These are phyloP conservation scores for Chlamydomonas sp. DNA, from an alignment of 139 green algal genomes.

Conservation along the genomic window DNA sequence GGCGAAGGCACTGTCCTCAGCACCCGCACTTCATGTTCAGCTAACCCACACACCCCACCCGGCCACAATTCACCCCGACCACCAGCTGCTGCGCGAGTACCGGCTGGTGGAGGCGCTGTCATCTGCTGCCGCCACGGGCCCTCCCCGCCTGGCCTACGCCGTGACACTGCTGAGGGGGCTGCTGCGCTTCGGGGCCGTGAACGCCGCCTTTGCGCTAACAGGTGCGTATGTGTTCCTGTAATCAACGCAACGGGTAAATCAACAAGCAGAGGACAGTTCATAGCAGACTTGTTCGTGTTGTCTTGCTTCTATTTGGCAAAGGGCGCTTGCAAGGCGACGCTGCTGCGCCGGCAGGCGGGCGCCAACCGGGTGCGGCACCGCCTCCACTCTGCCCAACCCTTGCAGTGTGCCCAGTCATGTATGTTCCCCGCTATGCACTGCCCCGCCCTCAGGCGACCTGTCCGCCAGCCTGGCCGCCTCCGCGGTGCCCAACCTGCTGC, in stretches of 20 bases:
- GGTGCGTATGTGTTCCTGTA: too few species aligned
- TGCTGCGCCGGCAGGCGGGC: not conserved
- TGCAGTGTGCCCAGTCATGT: not conserved
- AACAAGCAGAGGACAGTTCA: too few species aligned
- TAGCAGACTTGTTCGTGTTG: not conserved
- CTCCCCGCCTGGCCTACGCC: constrained; percentile 16
- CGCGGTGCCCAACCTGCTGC: constrained; percentile 16
- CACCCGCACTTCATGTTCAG: too few species aligned
- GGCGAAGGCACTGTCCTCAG: too few species aligned
- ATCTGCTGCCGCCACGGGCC: not conserved
- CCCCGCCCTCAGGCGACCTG: constrained; percentile 34
- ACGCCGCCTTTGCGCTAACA: not conserved
- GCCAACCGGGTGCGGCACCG: not conserved
- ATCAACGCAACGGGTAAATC: too few species aligned
- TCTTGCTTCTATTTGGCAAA: not conserved
- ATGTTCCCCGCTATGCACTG: not conserved
- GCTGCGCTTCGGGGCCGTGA: constrained; percentile 29
- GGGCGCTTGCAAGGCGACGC: not conserved
- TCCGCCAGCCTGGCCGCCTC: constrained; percentile 4
- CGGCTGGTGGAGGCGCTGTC: constrained; percentile 26
- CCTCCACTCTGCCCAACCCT: not conserved
- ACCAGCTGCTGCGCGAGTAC: constrained; percentile 38
- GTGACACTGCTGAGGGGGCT: constrained; percentile 25
- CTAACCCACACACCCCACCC: not conserved
- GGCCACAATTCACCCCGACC: not conserved